phyloP scores from a whole-genome alignment of 768 basidiomycete genomes.

The Bullera alba region DNA sequence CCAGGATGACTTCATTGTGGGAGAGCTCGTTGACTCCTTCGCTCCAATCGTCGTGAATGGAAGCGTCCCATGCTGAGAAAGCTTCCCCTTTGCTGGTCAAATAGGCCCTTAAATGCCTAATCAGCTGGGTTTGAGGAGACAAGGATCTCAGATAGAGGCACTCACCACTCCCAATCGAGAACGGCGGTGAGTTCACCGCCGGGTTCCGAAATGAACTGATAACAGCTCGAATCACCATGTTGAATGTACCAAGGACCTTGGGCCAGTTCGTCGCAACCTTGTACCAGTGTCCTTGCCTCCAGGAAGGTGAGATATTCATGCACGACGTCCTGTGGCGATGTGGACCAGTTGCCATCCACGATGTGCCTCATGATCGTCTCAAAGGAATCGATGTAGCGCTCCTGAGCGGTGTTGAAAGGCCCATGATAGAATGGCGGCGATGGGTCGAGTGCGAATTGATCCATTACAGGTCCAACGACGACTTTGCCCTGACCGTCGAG shows the following conservation, averaged over 20 bases:
- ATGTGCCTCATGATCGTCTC: background rate
- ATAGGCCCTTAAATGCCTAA: conserved; percentile 9
- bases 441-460: background rate
- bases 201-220: conserved; percentile 2
- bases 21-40: background rate
- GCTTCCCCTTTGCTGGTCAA: conserved; percentile 10
- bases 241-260: conserved; percentile 6
- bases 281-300: background rate
- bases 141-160: background rate
- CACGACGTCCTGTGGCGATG: background rate
- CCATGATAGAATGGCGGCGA: background rate
- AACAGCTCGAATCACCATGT: conserved; percentile 10
- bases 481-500: background rate
- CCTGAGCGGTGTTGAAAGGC: background rate
- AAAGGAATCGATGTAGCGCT: background rate
- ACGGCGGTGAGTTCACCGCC: conserved; percentile 1
- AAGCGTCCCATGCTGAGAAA: conserved; percentile 3
- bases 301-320: background rate
- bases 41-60: background rate
- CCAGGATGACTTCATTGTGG: background rate
- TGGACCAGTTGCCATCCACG: background rate
- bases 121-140: background rate
- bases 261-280: background rate
- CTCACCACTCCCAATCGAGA: conserved; percentile 21
- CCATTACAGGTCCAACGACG: background rate